Percentiles rank a stretch among this genome's conserved stretches.
Evolutionary conservation across 805 yeast genomes (phyloP).

Genomic region (Nakazawaea wyomingensis): DNA sequence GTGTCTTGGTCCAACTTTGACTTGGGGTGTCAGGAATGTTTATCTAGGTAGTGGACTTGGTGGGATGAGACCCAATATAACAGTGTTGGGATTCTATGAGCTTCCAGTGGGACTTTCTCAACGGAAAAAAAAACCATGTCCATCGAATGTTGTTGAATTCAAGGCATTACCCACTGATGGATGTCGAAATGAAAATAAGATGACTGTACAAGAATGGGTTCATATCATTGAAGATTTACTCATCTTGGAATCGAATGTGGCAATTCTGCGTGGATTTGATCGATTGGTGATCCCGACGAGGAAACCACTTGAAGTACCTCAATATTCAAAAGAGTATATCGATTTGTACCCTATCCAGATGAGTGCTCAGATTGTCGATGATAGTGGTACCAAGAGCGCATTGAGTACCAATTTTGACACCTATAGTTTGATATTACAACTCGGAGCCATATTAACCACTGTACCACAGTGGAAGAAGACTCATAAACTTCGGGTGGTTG

Average conservation of each 20-base stretch:
- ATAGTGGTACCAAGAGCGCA: slow-evolving; percentile 59
- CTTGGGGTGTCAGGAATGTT: slow-evolving; percentile 95
- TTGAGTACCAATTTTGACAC: slow-evolving; percentile 92
- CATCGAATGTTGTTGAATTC: slow-evolving; percentile 23
- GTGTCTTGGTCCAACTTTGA: slow-evolving; percentile 77
- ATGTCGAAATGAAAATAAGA: slow-evolving; percentile 64
- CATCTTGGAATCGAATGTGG: slow-evolving; percentile 84
- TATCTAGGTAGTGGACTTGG: slow-evolving; percentile 95
- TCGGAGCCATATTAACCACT: slow-evolving; percentile 89
- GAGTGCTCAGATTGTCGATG: slow-evolving; percentile 74
- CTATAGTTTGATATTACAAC: slow-evolving; percentile 84
- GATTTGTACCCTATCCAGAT: slow-evolving; percentile 96
- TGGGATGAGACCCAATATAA: slow-evolving; percentile 95
- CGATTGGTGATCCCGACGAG: slow-evolving; percentile 57
- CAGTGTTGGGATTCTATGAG: slow-evolving; percentile 87
- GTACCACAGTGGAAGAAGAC: slow-evolving; percentile 89
- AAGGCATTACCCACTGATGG: slow-evolving; percentile 70
- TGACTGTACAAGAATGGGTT: slow-evolving; percentile 82
- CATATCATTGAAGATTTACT: slow-evolving; percentile 86
- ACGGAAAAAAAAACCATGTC: neutral
- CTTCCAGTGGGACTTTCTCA: slow-evolving; percentile 21
- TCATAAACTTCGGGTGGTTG: slow-evolving; percentile 73
- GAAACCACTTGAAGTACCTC: slow-evolving; percentile 24
- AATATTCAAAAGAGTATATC: slow-evolving; percentile 46
- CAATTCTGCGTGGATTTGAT: slow-evolving; percentile 86